These are phyloP conservation scores for Letharia lupina DNA, from an alignment of 495 filamentous ascomycete species.

Conservation along the genomic window DNA sequence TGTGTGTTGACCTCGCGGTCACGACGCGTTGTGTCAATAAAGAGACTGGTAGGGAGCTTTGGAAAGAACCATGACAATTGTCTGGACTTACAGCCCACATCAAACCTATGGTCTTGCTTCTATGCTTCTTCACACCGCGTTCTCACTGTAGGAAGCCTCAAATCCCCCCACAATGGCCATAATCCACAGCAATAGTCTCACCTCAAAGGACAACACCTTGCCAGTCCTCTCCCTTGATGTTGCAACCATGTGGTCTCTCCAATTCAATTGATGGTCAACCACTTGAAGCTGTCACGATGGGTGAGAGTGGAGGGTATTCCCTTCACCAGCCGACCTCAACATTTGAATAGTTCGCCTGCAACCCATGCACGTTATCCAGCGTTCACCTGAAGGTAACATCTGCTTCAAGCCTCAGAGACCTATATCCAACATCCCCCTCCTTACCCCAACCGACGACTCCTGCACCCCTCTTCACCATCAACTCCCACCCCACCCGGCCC, in stretches of 20 bases:
- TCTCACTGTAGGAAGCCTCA: not conserved
- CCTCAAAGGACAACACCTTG: not conserved
- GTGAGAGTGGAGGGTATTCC: not conserved
- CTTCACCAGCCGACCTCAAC: not conserved
- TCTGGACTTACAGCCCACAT: not conserved
- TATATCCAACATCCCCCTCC: not conserved
- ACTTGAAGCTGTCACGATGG: slow-evolving; percentile 30
- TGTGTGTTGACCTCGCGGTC: not conserved
- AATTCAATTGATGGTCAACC: slow-evolving; percentile 60
- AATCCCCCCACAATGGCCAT: not conserved
- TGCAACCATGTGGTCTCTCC: slow-evolving; percentile 40
- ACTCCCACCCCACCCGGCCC: slow-evolving; percentile 22
- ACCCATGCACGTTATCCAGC: slow-evolving; percentile 6
- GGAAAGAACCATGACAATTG: not conserved
- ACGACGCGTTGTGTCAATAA: not conserved
- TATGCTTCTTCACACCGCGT: not conserved
- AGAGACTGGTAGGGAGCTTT: not conserved
- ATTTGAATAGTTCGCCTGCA: slow-evolving; percentile 4
- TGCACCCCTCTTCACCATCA: not conserved
- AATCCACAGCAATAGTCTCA: not conserved
- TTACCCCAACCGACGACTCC: not conserved
- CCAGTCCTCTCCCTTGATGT: not conserved
- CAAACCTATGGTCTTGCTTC: not conserved
- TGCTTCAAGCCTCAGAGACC: not conserved
- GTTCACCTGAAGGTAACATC: not conserved